These are phyloP conservation scores for Crithidia mellificae DNA, from an alignment of 208 protist genomes.

Conservation along the genomic window DNA sequence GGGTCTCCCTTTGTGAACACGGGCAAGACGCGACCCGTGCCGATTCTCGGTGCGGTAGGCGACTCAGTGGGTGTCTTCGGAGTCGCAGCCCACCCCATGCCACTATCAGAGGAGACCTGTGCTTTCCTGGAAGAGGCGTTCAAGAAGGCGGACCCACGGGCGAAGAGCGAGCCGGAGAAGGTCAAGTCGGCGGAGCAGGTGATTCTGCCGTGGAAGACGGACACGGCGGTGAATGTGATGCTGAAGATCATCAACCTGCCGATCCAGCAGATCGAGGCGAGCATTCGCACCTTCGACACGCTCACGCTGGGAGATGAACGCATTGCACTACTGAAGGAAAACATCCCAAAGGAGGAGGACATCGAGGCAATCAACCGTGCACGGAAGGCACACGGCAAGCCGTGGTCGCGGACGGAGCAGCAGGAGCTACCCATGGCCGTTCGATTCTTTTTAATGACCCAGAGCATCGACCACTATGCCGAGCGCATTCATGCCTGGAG, in stretches of 20 bases:
- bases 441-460: constrained; percentile 80
- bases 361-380: constrained; percentile 50
- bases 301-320: constrained; percentile 74
- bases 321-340: constrained; percentile 58
- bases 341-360: constrained; percentile 69
- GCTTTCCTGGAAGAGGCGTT: constrained; percentile 32
- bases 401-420: constrained; percentile 44
- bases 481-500: constrained; percentile 77
- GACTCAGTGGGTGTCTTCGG: constrained; percentile 40
- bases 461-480: constrained; percentile 66
- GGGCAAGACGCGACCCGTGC: constrained; percentile 53
- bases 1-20: constrained; percentile 9
- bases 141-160: constrained; percentile 27
- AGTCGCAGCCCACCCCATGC: constrained; percentile 4
- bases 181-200: constrained; percentile 11
- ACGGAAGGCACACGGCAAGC: constrained; percentile 39
- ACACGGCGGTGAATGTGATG: constrained; percentile 78
- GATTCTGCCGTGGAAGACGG: constrained; percentile 56
- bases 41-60: constrained; percentile 46
- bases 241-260: constrained; percentile 80
- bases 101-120: constrained; percentile 17
- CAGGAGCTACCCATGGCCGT: constrained; percentile 54
- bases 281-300: constrained; percentile 73
- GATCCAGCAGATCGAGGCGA: constrained; percentile 71
- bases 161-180: constrained; percentile 20